Percentiles rank a stretch among this genome's conserved stretches.
Evolutionary conservation across 1,284 basidiomycete species (phyloP).

Genomic region (Ceratobasidium sp.): DNA sequence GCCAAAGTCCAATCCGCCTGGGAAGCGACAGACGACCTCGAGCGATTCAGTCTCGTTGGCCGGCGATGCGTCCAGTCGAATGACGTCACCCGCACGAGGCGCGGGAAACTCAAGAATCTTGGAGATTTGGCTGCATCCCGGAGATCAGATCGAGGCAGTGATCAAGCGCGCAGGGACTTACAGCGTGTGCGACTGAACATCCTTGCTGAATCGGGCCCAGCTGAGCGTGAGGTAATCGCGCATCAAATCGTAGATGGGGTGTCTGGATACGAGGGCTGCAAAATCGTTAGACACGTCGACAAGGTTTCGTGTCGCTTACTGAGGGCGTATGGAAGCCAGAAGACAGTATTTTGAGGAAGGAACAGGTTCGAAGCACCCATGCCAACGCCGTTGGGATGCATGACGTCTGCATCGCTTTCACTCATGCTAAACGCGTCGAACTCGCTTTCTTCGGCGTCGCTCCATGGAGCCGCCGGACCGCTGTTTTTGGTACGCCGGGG

Average conservation of each 20-base stretch:
- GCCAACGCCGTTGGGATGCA: constrained; percentile 77
- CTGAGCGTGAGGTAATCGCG: constrained; percentile 90
- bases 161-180: constrained; percentile 58
- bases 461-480: constrained; percentile 62
- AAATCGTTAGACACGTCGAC: constrained; percentile 43
- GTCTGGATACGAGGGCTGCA: constrained; percentile 82
- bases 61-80: constrained; percentile 72
- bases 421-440: constrained; percentile 73
- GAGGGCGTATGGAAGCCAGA: constrained; percentile 90
- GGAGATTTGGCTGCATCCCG: constrained; percentile 47
- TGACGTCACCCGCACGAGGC: constrained; percentile 83
- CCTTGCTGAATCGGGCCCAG: constrained; percentile 92
- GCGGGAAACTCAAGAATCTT: constrained; percentile 64
- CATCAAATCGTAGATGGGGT: constrained; percentile 92
- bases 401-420: constrained; percentile 80
- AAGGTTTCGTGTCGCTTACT: constrained; percentile 61
- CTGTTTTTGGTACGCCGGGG: constrained; percentile 48
- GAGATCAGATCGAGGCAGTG: constrained; percentile 4
- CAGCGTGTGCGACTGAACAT: constrained; percentile 84
- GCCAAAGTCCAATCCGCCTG: constrained; percentile 83
- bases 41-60: constrained; percentile 62
- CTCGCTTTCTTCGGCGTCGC: constrained; percentile 63
- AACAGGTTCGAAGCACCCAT: constrained; percentile 86
- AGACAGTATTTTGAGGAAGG: constrained; percentile 84
- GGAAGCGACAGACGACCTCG: constrained; percentile 84